Conservation (phyloP, 1,284 basidiomycete genomes). For the Puccinia novopanici region DNA sequence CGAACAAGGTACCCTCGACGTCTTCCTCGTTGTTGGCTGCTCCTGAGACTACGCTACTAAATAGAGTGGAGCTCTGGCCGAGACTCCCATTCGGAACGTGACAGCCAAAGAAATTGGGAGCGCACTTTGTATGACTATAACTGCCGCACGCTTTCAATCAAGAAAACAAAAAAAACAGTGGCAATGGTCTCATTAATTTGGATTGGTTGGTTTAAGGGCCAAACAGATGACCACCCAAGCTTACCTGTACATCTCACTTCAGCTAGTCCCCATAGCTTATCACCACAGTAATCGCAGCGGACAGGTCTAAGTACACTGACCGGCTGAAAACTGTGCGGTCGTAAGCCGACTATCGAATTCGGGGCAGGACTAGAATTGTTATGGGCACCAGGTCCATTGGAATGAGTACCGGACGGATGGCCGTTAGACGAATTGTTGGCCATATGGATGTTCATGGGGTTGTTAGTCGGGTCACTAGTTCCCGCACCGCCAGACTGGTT, state of each 20-base stretch:
- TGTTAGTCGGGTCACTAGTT: constrained; percentile 17
- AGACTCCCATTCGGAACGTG: background rate
- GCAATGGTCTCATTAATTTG: background rate
- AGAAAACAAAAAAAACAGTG: background rate
- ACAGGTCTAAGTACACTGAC: constrained; percentile 84
- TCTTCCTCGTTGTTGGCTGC: background rate
- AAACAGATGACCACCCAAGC: background rate
- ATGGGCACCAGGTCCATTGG: background rate
- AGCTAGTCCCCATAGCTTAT: constrained; percentile 97
- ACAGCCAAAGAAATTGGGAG: constrained; percentile 46
- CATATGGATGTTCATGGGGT: constrained; percentile 39
- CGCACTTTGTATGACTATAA: constrained; percentile 46
- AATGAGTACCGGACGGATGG: background rate
- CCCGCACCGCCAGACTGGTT: background rate
- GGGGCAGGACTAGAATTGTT: background rate
- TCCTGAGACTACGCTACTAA: background rate
- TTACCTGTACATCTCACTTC: constrained; percentile 71
- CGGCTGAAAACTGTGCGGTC: constrained; percentile 82
- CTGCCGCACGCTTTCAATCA: constrained; percentile 34
- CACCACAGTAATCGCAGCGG: constrained; percentile 89
- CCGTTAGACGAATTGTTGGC: constrained; percentile 9
- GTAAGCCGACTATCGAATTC: constrained; percentile 50
- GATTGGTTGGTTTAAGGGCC: background rate
- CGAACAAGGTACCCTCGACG: constrained; percentile 76
- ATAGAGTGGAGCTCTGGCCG: background rate